These are phyloP conservation scores for Colletotrichum gloeosporioides DNA, from an alignment of 2,329 filamentous ascomycete genomes.

Conservation along the genomic window DNA sequence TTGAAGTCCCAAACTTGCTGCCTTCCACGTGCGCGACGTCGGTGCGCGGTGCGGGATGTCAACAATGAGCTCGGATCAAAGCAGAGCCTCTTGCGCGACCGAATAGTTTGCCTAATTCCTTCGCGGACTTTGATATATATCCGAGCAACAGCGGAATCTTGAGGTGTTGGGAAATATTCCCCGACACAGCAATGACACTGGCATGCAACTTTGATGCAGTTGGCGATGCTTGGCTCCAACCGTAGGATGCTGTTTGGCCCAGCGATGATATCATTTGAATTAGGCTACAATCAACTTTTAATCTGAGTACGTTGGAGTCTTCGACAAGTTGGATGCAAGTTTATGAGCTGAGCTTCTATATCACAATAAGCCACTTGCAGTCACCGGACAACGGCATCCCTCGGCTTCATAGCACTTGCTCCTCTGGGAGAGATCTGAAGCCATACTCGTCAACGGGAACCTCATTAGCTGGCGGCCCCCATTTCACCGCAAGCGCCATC, in stretches of 20 bases:
- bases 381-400: not conserved
- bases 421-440: not conserved
- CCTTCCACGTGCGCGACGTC: not conserved
- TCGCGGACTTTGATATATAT: not conserved
- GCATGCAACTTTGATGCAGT: not conserved
- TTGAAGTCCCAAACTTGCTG: not conserved
- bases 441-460: not conserved
- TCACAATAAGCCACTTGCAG: not conserved
- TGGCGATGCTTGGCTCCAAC: not conserved
- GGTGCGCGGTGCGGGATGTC: not conserved
- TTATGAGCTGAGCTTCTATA: not conserved
- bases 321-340: fast-evolving
- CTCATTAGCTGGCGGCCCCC: not conserved
- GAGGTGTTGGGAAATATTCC: not conserved
- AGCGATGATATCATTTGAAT: not conserved
- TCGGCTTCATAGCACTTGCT: not conserved
- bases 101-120: not conserved
- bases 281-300: not conserved
- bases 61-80: not conserved
- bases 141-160: not conserved
- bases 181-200: not conserved
- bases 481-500: not conserved
- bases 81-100: not conserved
- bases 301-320: fast-evolving
- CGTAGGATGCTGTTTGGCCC: not conserved